Conservation (phyloP, 2,329 filamentous ascomycete species). For the Aspergillus vadensis region DNA sequence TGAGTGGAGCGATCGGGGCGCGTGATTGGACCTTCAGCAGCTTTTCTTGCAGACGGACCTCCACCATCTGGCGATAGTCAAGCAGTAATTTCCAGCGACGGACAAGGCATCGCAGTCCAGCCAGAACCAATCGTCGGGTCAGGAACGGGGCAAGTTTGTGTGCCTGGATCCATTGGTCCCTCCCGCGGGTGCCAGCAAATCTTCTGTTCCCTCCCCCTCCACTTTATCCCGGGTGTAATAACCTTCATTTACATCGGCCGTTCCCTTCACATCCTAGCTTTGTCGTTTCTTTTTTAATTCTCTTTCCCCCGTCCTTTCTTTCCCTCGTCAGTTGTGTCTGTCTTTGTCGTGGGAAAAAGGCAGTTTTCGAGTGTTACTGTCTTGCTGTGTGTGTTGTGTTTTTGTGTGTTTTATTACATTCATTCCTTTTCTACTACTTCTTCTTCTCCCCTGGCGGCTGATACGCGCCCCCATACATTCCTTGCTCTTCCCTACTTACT, state of each 20-base stretch:
- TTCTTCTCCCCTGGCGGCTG: conserved; percentile 4
- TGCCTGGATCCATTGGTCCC: neutral
- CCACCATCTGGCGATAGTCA: neutral
- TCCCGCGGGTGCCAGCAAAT: neutral
- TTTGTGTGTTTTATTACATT: conserved; percentile 9
- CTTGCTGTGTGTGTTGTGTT: neutral
- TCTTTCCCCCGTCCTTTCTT: neutral
- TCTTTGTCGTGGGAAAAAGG: neutral
- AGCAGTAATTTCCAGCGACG: neutral
- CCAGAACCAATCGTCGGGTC: neutral
- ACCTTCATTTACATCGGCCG: neutral
- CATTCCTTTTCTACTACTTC: conserved; percentile 10
- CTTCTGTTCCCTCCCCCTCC: no score
- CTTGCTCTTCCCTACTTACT: conserved; percentile 5
- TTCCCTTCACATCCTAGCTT: neutral
- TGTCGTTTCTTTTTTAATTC: neutral
- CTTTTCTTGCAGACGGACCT: neutral
- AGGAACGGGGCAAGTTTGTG: neutral
- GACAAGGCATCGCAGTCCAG: neutral
- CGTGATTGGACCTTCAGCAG: neutral
- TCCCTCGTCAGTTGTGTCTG: neutral
- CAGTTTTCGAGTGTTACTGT: neutral
- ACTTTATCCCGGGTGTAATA: neutral
- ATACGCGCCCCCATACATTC: neutral
- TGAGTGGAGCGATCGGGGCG: neutral